phyloP scores from a whole-genome alignment of 148 eudicot genomes.

The Agrostemma githago region DNA sequence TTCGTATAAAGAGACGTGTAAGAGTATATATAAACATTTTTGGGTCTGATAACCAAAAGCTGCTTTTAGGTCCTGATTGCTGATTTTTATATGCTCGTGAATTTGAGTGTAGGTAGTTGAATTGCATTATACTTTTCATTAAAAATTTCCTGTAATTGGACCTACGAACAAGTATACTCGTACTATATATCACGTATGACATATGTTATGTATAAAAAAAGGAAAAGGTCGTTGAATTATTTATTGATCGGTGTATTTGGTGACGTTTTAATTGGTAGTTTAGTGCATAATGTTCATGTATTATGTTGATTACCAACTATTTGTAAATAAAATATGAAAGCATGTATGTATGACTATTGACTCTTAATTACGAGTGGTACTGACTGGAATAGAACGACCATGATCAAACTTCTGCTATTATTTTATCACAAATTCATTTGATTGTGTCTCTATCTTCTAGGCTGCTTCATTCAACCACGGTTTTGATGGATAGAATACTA shows the following conservation, averaged over 20 bases:
- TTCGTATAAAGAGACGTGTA: too few species aligned
- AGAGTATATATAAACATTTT: too few species aligned
- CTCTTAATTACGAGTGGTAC: not conserved
- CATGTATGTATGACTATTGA: not conserved
- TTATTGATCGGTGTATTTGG: not conserved
- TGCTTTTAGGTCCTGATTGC: not conserved
- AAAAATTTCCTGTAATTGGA: not conserved
- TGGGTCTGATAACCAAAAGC: not conserved
- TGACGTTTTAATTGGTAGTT: not conserved
- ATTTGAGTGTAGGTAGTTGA: not conserved
- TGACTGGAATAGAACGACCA: not conserved
- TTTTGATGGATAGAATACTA: too few species aligned
- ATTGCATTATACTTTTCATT: not conserved
- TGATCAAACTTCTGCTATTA: not conserved
- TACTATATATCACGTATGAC: not conserved
- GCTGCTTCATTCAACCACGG: not conserved
- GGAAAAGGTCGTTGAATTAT: too few species aligned
- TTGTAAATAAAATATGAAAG: not conserved
- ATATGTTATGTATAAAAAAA: not conserved
- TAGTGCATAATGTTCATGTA: not conserved
- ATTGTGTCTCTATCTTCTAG: not conserved
- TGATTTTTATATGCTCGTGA: not conserved
- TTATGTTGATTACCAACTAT: not conserved
- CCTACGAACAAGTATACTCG: not conserved
- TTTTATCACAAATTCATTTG: too few species aligned